A percentile compares a stretch with the other conserved stretches of the same genome.
Conservation (phyloP, 352 stramenopile genomes). For the Pythium phragmitis region DNA sequence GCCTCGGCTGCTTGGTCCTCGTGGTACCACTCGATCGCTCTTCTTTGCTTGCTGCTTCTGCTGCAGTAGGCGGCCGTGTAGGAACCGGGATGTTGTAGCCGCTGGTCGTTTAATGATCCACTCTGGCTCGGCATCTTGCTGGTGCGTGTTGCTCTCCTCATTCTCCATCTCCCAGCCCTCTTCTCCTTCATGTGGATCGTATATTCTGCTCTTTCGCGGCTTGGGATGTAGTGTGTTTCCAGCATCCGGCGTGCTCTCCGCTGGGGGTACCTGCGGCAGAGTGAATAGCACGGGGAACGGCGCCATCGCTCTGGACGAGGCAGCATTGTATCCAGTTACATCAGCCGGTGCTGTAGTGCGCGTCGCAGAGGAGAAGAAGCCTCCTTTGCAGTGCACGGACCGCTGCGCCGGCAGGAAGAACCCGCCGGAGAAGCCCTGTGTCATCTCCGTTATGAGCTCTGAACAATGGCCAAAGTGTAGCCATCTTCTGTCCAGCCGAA, state of each 20-base stretch:
- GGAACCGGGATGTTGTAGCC: neutral
- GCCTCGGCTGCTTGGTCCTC: neutral
- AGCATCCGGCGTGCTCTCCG: neutral
- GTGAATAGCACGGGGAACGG: slow-evolving; percentile 14
- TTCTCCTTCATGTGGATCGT: slow-evolving; percentile 24
- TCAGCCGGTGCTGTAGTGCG: neutral
- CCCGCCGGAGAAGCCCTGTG: slow-evolving; percentile 41
- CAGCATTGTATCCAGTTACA: neutral
- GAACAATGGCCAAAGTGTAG: slow-evolving; percentile 11
- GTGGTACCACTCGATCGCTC: neutral
- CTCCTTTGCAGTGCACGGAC: slow-evolving; percentile 51
- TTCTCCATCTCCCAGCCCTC: neutral
- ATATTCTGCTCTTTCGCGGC: neutral
- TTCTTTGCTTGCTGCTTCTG: slow-evolving; percentile 1
- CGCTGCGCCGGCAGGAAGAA: slow-evolving; percentile 62
- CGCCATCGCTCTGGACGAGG: neutral
- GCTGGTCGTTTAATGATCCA: neutral
- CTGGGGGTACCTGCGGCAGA: slow-evolving; percentile 6
- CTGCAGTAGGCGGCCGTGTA: slow-evolving; percentile 9
- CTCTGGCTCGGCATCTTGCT: neutral
- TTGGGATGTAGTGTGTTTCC: neutral
- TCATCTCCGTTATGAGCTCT: slow-evolving; percentile 8
- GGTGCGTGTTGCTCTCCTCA: neutral
- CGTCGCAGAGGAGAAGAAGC: slow-evolving; percentile 42
- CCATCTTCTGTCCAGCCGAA: slow-evolving; percentile 5